phyloP scores from a whole-genome alignment of 1,284 basidiomycete genomes.

The Irpex lacteus region DNA sequence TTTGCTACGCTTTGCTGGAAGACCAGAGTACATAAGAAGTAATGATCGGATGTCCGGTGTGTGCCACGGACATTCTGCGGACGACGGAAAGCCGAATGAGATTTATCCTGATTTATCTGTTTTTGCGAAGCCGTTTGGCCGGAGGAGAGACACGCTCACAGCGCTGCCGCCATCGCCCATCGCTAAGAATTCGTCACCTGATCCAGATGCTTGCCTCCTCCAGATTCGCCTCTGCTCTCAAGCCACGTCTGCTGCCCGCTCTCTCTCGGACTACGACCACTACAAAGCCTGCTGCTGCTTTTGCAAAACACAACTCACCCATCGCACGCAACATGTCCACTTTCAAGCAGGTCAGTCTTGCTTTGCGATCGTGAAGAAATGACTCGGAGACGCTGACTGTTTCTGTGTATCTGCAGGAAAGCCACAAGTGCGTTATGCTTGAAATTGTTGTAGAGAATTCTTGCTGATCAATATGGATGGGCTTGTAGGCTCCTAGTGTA shows the following conservation, averaged over 20 bases:
- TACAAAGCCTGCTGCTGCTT: not conserved
- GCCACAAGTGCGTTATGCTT: constrained; percentile 58
- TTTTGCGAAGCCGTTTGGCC: not conserved
- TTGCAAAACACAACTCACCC: not conserved
- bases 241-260: constrained; percentile 11
- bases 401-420: constrained; percentile 35
- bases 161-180: not conserved
- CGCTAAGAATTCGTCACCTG: not conserved
- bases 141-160: not conserved
- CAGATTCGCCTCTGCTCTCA: constrained; percentile 9
- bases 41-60: not conserved
- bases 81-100: not conserved
- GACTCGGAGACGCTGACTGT: constrained; percentile 5
- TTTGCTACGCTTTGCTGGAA: not conserved
- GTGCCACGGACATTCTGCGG: not conserved
- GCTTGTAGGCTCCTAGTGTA: constrained; percentile 60
- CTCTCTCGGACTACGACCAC: constrained; percentile 1
- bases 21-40: not conserved
- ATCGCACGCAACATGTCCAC: constrained; percentile 24
- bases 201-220: not conserved
- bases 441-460: constrained; percentile 4
- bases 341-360: constrained; percentile 29
- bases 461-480: constrained; percentile 12
- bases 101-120: not conserved
- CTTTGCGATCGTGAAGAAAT: not conserved